Base-by-base conservation (phyloP, 2,329 filamentous ascomycete genomes). In the Mariannaea elegans region DNA sequence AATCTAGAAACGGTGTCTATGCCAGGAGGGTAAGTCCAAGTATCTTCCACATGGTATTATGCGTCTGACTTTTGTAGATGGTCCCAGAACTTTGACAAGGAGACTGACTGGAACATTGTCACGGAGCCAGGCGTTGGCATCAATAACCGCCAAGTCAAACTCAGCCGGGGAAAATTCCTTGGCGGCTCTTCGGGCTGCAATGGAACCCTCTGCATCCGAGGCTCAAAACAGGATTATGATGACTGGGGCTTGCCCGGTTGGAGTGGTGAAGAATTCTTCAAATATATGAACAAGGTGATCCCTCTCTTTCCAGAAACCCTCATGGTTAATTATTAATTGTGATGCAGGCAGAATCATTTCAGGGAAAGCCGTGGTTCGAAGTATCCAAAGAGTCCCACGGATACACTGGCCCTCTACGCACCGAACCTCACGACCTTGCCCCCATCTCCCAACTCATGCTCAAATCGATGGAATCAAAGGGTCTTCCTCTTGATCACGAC, bases 191-290 rank as follows among this genome's bases (percentile, higher is more conserved):
- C 78, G 46, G 81, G 81, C 6, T 75, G 77, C 12, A 84, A 84
- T 56, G 81, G 81, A 2, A 84, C 81, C 2, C 66, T 84, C 3
- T 81, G 80, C 52, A 78, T 84, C 21, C 77, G 81, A 5, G 82
- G 82, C 16, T 77, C 74, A 13, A 81, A 78, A 65, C 81, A 83
- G 54, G 75, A 76, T 47, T 76, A 81, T 19, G 83, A 87, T 71
- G 83, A 87, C 57, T 87, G 85, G 85, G 78, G 73, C 2, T 61
- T 83, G 53, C 80, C 77, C 29, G 84, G 82, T 2, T 85, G 85
- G 84, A 82, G 77, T 51, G 83, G 85, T 3, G 80, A 84, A 3
- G 83, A 87, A 19, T 81, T 87, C 64, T 87, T 84, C 62, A 74
- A 73, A 8, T 85, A 82, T 46, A 87, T 87, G 80, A 77, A 73